Conservation (phyloP, 345 rosid species). For the Brassica cretica region DNA sequence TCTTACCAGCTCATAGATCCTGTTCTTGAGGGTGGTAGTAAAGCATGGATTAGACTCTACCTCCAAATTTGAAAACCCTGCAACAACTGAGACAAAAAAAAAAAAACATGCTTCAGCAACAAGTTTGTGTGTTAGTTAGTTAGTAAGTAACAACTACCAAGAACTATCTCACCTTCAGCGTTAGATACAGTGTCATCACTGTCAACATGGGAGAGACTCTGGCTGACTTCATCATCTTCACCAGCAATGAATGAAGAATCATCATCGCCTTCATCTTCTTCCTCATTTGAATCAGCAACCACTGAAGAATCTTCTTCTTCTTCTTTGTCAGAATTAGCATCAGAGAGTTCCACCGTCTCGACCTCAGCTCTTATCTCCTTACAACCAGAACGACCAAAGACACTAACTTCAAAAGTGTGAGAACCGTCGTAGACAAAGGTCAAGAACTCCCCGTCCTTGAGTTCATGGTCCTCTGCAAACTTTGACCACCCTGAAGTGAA, state of each 20-base stretch:
- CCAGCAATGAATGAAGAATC: background rate
- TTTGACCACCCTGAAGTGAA: constrained; percentile 28
- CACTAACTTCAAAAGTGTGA: constrained; percentile 30
- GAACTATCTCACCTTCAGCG: background rate
- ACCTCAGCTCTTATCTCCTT: constrained; percentile 27
- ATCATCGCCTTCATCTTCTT: background rate
- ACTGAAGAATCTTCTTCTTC: background rate
- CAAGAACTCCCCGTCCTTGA: constrained; percentile 32
- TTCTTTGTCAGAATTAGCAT: background rate
- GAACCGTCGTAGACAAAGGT: constrained; percentile 28
- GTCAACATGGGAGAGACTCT: background rate
- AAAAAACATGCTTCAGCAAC: background rate
- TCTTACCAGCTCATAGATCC: constrained; percentile 33
- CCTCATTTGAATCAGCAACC: constrained; percentile 1
- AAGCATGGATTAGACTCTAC: constrained; percentile 12
- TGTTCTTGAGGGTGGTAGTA: background rate
- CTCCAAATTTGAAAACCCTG: background rate
- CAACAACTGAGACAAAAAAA: constrained; percentile 18
- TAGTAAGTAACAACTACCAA: background rate
- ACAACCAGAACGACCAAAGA: constrained; percentile 2
- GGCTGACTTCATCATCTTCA: constrained; percentile 17
- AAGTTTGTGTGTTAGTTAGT: background rate
- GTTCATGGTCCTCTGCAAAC: constrained; percentile 28
- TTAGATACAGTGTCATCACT: constrained; percentile 8
- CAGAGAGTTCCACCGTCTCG: background rate